phyloP scores from a whole-genome alignment of 768 basidiomycete species.

The Exidia glandulosa region DNA sequence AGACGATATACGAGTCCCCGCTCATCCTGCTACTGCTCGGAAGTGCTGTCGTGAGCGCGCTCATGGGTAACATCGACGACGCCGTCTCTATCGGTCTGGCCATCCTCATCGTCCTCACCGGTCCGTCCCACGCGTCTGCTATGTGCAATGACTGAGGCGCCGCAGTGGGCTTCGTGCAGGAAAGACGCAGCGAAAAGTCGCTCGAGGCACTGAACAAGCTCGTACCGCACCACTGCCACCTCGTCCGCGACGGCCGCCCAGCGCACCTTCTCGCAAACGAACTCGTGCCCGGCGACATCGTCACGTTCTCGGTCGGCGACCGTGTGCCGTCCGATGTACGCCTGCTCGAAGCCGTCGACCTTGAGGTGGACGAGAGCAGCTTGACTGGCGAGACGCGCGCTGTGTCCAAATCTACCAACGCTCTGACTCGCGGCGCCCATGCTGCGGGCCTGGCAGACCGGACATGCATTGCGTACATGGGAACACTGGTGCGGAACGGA shows the following conservation, averaged over 20 bases:
- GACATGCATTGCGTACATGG: slow-evolving; percentile 88
- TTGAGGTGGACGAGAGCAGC: slow-evolving; percentile 93
- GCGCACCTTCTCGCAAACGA: slow-evolving; percentile 87
- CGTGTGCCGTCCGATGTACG: slow-evolving; percentile 91
- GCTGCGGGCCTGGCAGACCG: slow-evolving; percentile 67
- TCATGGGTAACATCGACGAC: slow-evolving; percentile 95
- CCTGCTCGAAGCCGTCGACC: slow-evolving; percentile 64
- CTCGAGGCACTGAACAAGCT: slow-evolving; percentile 93
- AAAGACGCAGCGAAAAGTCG: slow-evolving; percentile 87
- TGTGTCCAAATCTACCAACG: slow-evolving; percentile 47
- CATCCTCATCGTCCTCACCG: slow-evolving; percentile 85
- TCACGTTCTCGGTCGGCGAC: slow-evolving; percentile 83
- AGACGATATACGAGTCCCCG: slow-evolving; percentile 92
- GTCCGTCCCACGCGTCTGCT: slow-evolving; percentile 29
- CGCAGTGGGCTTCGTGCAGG: slow-evolving; percentile 87
- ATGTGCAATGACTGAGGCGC: not conserved
- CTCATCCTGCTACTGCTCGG: slow-evolving; percentile 83
- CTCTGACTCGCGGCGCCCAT: slow-evolving; percentile 29
- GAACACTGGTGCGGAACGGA: slow-evolving; percentile 84
- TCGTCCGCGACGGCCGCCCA: slow-evolving; percentile 59
- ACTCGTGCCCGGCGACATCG: slow-evolving; percentile 90
- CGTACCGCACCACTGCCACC: slow-evolving; percentile 92
- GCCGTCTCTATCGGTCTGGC: slow-evolving; percentile 89
- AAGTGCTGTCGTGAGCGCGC: slow-evolving; percentile 77
- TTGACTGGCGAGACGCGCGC: slow-evolving; percentile 88